A percentile compares a stretch with the other conserved stretches of the same genome.
These are phyloP conservation scores for Cadophora sp. DNA, from an alignment of 2,329 filamentous ascomycete genomes.

Conservation along the genomic window DNA sequence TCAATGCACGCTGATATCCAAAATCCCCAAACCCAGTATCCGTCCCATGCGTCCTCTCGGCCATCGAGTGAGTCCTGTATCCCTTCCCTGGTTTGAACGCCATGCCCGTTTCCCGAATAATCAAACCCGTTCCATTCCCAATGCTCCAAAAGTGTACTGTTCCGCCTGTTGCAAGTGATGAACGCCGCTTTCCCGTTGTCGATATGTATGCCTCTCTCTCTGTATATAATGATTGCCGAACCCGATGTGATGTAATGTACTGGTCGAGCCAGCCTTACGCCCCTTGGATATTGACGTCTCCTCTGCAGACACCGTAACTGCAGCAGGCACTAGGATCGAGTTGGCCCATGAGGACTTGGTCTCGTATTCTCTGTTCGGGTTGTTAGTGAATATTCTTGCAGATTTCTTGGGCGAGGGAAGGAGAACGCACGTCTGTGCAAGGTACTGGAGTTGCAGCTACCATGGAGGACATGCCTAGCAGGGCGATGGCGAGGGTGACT, in stretches of 20 bases:
- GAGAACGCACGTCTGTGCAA: constrained; percentile 38
- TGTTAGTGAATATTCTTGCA: constrained; percentile 17
- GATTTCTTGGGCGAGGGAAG: background rate
- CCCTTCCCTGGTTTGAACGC: background rate
- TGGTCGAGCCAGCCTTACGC: constrained; percentile 21
- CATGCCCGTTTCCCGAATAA: background rate
- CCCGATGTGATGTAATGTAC: background rate
- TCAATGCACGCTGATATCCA: background rate
- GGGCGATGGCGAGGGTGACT: constrained; percentile 22
- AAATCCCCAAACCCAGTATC: background rate
- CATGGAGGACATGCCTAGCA: constrained; percentile 31
- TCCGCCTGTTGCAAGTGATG: constrained; percentile 8
- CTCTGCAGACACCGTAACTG: constrained; percentile 39
- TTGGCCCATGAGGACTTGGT: constrained; percentile 38
- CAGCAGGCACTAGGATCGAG: constrained; percentile 40
- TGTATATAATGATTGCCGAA: background rate
- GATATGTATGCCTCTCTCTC: background rate
- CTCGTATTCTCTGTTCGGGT: constrained; percentile 31
- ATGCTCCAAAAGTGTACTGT: constrained; percentile 3
- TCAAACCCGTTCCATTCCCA: constrained; percentile 6
- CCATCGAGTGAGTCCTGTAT: background rate
- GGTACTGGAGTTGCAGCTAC: constrained; percentile 34
- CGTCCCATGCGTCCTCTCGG: background rate
- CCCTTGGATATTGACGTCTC: constrained; percentile 37
- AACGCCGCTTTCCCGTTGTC: constrained; percentile 6